Evolutionary conservation across 163 green algal species (phyloP).

Genomic region (Chloromonas sp.): DNA sequence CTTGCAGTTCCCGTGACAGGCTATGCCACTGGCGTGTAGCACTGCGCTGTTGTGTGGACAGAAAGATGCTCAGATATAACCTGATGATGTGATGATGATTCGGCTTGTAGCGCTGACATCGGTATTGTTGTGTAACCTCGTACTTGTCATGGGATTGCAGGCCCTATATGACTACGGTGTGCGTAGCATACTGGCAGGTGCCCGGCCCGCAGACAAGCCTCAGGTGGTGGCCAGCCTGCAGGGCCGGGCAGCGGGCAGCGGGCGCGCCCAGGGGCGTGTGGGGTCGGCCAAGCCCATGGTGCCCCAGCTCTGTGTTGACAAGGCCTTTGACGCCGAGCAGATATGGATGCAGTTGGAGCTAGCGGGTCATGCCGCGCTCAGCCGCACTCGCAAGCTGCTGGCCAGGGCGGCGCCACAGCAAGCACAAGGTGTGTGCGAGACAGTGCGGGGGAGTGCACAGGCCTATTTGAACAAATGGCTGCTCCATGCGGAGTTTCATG

Average conservation of each 20-base stretch:
- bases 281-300: constrained; percentile 4
- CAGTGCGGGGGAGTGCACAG: too few species aligned
- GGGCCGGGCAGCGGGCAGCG: neutral
- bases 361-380: constrained; percentile 33
- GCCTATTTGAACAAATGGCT: too few species aligned
- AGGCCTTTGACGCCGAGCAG: constrained; percentile 79
- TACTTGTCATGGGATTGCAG: constrained; percentile 12
- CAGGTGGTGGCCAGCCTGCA: constrained; percentile 1
- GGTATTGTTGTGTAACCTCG: too few species aligned
- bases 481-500: too few species aligned
- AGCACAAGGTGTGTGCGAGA: neutral
- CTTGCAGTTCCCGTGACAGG: neutral
- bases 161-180: constrained; percentile 35
- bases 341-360: constrained; percentile 74
- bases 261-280: neutral
- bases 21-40: too few species aligned
- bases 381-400: constrained; percentile 9
- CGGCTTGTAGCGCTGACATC: too few species aligned
- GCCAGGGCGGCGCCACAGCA: constrained; percentile 27
- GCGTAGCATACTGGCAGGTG: constrained; percentile 7
- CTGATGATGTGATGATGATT: too few species aligned
- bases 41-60: too few species aligned
- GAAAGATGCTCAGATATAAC: too few species aligned
- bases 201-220: neutral
- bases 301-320: constrained; percentile 59